Base-by-base conservation (phyloP, 495 filamentous ascomycete genomes). In the Lentithecium fluviatile region DNA sequence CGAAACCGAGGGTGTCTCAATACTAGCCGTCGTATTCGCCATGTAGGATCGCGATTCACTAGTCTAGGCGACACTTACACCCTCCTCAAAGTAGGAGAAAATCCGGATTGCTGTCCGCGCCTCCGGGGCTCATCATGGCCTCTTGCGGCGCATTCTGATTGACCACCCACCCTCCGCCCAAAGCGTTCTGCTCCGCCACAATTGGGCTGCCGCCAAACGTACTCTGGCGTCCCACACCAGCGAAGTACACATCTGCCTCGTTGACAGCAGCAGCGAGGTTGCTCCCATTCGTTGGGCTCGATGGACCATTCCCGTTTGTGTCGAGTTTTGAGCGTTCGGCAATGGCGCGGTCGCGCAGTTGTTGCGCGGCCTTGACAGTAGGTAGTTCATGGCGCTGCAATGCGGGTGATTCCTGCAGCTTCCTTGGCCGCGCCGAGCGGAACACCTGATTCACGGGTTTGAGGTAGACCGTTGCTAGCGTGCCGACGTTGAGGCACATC, bases 381-480 rank as follows among this genome's bases (percentile, higher is more conserved):
- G 67, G 67, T 23, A 69, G 56, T 34, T 57, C 50, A n/a, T 46
- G 13, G 1, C 83, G 84, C 74, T 96, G 94, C 37, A 99, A 78
- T 0, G 91, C 91, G 0, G 94, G 94, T 8, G 84, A 88, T 38
- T 93, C 89, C 38, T 82, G 75, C 2, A 97, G 80, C 20, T 85
- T 83, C 23, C 90, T 80, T 2, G 89, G 86, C 15, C 94, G 84
- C 17, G 94, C 94, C 37, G 86, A 85, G 50, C 94, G 85, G 81
- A 99, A 97, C n/a, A 99, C 93, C 52, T 95, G 91, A 67, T 97
- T 89, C 5, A 97, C 94, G 6, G 94, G 95, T 73, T 97, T 97
- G 25, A 97, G 84, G 71, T 99, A 99, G 54, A 99, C 91, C 4
- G 94, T 97, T 6, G 94, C 93, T 2, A 97, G 81, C 0, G 94